Percentiles rank a stretch among this genome's conserved stretches.
Conservation (phyloP, 2,329 filamentous ascomycete species). For the Trichoderma hamatum region DNA sequence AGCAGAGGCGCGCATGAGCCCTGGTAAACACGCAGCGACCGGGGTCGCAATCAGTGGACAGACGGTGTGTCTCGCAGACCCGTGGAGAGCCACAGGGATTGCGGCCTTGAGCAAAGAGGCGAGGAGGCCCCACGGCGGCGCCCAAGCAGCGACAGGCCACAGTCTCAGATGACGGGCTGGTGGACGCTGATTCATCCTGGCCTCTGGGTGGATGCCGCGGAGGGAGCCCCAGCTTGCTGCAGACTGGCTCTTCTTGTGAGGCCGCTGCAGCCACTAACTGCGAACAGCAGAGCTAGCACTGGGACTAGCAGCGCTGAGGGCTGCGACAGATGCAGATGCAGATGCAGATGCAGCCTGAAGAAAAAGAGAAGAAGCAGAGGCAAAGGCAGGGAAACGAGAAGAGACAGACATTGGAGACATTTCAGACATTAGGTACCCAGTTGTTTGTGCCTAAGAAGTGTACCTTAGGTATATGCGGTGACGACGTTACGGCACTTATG, state of each 20-base stretch:
- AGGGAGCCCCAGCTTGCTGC: not conserved
- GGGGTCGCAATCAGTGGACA: not conserved
- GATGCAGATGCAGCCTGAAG: not conserved
- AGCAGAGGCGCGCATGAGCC: not conserved
- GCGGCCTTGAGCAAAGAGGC: not conserved
- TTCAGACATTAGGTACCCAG: not conserved
- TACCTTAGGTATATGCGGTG: not conserved
- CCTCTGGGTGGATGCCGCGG: not conserved
- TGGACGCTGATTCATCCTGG: slow-evolving; percentile 12
- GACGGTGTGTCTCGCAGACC: slow-evolving; percentile 4
- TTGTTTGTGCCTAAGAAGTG: not conserved
- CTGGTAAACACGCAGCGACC: not conserved
- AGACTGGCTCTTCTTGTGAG: not conserved
- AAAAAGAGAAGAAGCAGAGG: not conserved
- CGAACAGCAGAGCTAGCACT: not conserved
- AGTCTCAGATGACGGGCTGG: slow-evolving; percentile 17
- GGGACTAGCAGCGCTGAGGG: not conserved
- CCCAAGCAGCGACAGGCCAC: slow-evolving; percentile 16
- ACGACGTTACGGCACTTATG: not conserved
- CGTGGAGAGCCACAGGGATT: not conserved
- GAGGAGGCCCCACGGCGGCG: not conserved
- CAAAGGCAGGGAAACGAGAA: not conserved
- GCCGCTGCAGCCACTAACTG: not conserved
- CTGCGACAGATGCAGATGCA: not conserved
- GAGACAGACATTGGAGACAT: not conserved